These are phyloP conservation scores for Penicillium sp. DNA, from an alignment of 2,329 filamentous ascomycete species.

Conservation along the genomic window DNA sequence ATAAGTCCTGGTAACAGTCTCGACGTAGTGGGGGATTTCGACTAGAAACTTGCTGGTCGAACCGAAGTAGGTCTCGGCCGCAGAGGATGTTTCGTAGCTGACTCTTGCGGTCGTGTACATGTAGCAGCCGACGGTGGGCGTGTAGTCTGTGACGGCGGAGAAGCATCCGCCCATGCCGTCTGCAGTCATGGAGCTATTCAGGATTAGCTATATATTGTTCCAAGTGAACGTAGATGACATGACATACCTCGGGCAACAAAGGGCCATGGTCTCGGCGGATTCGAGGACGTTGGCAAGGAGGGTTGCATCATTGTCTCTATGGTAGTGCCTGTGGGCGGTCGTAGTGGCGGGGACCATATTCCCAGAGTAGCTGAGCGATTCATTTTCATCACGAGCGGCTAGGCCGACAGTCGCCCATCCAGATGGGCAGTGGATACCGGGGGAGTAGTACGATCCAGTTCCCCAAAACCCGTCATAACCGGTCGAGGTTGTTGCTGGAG, in stretches of 20 bases:
- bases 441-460: slow-evolving; percentile 8
- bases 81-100: neutral
- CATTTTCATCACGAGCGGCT: neutral
- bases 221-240: neutral
- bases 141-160: slow-evolving; percentile 1
- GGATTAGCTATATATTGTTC: neutral
- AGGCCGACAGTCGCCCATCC: slow-evolving; percentile 6
- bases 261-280: neutral
- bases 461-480: neutral
- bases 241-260: neutral
- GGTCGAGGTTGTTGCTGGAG: neutral
- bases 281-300: neutral
- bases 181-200: slow-evolving; percentile 1
- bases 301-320: neutral
- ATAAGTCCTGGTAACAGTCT: neutral
- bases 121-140: neutral
- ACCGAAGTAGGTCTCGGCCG: neutral
- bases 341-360: neutral
- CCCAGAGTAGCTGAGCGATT: slow-evolving; percentile 1
- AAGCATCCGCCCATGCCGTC: neutral
- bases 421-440: slow-evolving; percentile 9
- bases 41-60: neutral
- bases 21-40: neutral
- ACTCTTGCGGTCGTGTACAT: neutral
- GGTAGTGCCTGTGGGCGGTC: neutral